Percentiles rank a stretch among this genome's conserved stretches.
Conservation (phyloP, 176 grass and related monocot genomes). For the Musa troglodytarum region DNA sequence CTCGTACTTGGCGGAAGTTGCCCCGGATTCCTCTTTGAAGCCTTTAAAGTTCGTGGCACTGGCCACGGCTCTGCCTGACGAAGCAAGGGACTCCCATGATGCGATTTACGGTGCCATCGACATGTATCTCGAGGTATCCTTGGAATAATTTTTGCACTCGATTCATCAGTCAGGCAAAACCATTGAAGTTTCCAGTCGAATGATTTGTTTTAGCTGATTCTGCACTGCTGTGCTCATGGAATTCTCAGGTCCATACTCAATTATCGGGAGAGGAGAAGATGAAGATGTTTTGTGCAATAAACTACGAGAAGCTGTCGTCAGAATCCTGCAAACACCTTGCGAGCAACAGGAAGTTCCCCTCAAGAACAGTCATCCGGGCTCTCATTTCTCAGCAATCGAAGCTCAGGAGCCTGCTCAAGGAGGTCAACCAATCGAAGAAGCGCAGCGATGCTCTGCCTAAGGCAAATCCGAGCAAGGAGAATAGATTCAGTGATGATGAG, state of each 20-base stretch:
- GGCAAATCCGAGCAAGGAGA: conserved; percentile 4
- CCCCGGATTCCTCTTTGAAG: conserved; percentile 60
- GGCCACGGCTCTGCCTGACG: conserved; percentile 44
- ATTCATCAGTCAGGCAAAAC: too few relatives aligned
- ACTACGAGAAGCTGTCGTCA: conserved; percentile 90
- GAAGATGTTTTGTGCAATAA: conserved; percentile 67
- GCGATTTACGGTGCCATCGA: conserved; percentile 72
- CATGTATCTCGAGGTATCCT: conserved; percentile 72
- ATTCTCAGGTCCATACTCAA: conserved; percentile 46
- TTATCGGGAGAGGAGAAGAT: conserved; percentile 82
- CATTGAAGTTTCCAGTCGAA: too few relatives aligned
- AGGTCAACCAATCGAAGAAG: conserved; percentile 35
- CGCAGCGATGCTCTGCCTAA: not conserved
- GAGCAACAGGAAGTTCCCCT: conserved; percentile 54
- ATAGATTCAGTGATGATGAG: conserved; percentile 19
- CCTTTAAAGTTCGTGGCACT: conserved; percentile 59
- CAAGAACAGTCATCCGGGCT: conserved; percentile 71
- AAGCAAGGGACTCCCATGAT: conserved; percentile 82
- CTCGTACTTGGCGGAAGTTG: conserved; percentile 78
- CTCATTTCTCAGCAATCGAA: conserved; percentile 73
- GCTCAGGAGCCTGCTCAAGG: conserved; percentile 63
- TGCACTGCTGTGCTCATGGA: not conserved
- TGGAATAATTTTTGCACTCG: not conserved
- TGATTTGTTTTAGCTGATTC: not conserved
- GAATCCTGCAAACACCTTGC: conserved; percentile 87